Percentiles rank a stretch among this genome's conserved stretches.
These are phyloP conservation scores for Alternaria alternata DNA, from an alignment of 2,329 filamentous ascomycete species.

Conservation along the genomic window DNA sequence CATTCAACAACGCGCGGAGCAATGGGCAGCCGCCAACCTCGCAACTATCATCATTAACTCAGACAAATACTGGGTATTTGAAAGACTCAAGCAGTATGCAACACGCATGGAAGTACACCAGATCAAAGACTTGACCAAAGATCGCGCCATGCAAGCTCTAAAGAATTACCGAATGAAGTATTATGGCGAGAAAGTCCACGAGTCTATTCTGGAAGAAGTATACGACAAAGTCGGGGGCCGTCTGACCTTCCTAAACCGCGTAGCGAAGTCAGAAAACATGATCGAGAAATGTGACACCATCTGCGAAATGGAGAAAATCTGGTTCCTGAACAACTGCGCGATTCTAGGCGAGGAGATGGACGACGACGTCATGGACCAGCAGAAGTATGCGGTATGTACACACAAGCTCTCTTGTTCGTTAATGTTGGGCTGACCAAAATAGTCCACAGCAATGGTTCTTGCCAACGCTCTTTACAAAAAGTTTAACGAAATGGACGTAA, in stretches of 20 bases:
- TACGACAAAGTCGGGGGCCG: slow-evolving; percentile 89
- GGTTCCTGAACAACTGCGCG: slow-evolving; percentile 80
- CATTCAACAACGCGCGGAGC: slow-evolving; percentile 92
- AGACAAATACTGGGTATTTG: slow-evolving; percentile 99
- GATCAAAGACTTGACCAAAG: slow-evolving; percentile 82
- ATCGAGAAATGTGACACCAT: slow-evolving; percentile 77
- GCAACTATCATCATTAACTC: slow-evolving; percentile 94
- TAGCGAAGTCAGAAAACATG: slow-evolving; percentile 89
- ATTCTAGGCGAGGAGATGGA: slow-evolving; percentile 82
- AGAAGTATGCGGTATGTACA: slow-evolving; percentile 84
- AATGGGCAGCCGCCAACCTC: slow-evolving; percentile 92
- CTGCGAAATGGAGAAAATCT: slow-evolving; percentile 74
- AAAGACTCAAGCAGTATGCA: slow-evolving; percentile 88
- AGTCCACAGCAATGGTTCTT: slow-evolving; percentile 92
- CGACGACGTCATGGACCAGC: slow-evolving; percentile 97
- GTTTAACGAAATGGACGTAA: slow-evolving; percentile 69
- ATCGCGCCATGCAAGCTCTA: slow-evolving; percentile 78
- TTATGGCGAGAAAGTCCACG: slow-evolving; percentile 67
- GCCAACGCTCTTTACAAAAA: slow-evolving; percentile 89
- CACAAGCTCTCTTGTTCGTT: background rate
- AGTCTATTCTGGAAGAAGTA: slow-evolving; percentile 72
- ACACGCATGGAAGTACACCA: slow-evolving; percentile 95
- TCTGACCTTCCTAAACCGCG: slow-evolving; percentile 84
- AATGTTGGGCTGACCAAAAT: background rate
- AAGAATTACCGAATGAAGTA: slow-evolving; percentile 82